These are phyloP conservation scores for Cercospora berteroae DNA, from an alignment of 2,329 filamentous ascomycete genomes.

Conservation along the genomic window DNA sequence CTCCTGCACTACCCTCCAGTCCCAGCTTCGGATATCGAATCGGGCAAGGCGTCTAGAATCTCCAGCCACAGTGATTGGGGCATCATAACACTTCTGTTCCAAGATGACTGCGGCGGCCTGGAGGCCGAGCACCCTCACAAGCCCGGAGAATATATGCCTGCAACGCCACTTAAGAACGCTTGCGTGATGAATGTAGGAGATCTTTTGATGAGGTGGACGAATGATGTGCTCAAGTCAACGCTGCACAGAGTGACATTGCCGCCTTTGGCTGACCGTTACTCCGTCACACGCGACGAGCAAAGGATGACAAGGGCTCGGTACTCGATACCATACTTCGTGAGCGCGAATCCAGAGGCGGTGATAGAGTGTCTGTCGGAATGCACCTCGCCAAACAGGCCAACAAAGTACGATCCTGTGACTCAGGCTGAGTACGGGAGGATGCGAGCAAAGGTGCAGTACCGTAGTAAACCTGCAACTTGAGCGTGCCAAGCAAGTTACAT, in stretches of 20 bases:
- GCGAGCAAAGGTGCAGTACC: constrained; percentile 30
- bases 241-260: constrained; percentile 42
- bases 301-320: constrained; percentile 36
- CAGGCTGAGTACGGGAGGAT: constrained; percentile 40
- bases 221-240: constrained; percentile 37
- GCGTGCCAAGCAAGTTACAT: constrained; percentile 10
- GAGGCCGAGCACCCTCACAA: constrained; percentile 39
- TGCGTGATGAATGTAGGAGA: constrained; percentile 45
- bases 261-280: constrained; percentile 23
- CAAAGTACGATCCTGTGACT: constrained; percentile 43
- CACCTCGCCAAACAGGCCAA: constrained; percentile 35
- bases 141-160: constrained; percentile 34
- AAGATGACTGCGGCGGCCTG: constrained; percentile 43
- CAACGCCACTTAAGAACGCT: constrained; percentile 34
- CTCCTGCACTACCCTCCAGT: constrained; percentile 44
- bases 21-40: constrained; percentile 32
- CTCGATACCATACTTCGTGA: constrained; percentile 44
- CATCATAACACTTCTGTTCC: constrained; percentile 44
- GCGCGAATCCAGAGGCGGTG: constrained; percentile 40
- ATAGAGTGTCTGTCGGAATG: constrained; percentile 42
- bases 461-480: neutral
- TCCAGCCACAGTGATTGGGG: constrained; percentile 45
- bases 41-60: constrained; percentile 39
- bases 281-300: constrained; percentile 5
- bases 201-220: constrained; percentile 42